phyloP scores from a whole-genome alignment of 2,329 filamentous ascomycete genomes.

The Aspergillus tanneri region DNA sequence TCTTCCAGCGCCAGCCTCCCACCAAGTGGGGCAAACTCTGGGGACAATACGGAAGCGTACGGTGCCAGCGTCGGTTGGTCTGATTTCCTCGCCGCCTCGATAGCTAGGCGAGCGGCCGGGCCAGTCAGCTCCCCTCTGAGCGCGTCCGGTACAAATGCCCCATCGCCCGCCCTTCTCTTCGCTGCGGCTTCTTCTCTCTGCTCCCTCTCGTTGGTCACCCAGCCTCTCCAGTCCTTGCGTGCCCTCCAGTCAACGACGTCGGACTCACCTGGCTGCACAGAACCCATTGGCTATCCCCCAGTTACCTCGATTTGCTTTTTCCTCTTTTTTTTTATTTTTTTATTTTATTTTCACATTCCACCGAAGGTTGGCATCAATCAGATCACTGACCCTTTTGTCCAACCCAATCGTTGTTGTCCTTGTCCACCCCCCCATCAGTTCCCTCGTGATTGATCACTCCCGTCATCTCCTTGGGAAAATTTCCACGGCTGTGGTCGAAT shows the following conservation, averaged over 20 bases:
- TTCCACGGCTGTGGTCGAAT: slow-evolving; percentile 11
- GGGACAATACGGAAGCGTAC: slow-evolving; percentile 19
- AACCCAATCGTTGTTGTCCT: slow-evolving; percentile 21
- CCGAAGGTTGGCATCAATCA: slow-evolving; percentile 16
- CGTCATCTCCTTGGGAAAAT: not conserved
- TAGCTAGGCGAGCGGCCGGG: slow-evolving; percentile 20
- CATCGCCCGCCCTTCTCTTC: slow-evolving; percentile 38
- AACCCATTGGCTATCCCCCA: slow-evolving; percentile 19
- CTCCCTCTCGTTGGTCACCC: slow-evolving; percentile 44
- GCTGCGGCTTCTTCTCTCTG: slow-evolving; percentile 38
- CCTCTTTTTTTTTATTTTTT: slow-evolving; percentile 13
- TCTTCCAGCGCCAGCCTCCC: no score
- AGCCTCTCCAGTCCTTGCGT: slow-evolving; percentile 31
- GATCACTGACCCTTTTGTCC: slow-evolving; percentile 21
- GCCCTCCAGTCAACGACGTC: slow-evolving; percentile 25
- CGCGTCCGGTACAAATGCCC: slow-evolving; percentile 42
- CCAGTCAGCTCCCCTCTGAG: slow-evolving; percentile 27
- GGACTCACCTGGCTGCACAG: slow-evolving; percentile 22
- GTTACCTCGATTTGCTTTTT: not conserved
- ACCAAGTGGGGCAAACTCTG: slow-evolving; percentile 20
- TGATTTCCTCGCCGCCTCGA: slow-evolving; percentile 17
- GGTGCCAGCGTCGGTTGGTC: slow-evolving; percentile 16
- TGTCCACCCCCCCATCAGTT: slow-evolving; percentile 17
- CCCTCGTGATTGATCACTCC: slow-evolving; percentile 15
- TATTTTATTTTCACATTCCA: slow-evolving; percentile 25